phyloP scores from a whole-genome alignment of 768 basidiomycete species.

The Pholiota molesta region DNA sequence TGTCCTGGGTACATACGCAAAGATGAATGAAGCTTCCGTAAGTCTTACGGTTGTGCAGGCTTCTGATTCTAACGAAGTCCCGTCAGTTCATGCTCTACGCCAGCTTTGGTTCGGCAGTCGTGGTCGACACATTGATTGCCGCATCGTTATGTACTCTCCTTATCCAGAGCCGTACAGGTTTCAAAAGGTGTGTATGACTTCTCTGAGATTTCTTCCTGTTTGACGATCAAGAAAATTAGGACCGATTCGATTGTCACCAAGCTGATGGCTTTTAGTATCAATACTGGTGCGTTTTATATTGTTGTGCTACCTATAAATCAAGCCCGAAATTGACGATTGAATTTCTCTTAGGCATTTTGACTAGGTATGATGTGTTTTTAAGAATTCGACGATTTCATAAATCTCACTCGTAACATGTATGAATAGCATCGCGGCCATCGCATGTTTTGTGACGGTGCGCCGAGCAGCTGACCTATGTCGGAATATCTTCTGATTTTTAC shows the following conservation, averaged over 20 bases:
- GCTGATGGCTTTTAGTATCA: slow-evolving; percentile 22
- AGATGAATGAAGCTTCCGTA: slow-evolving; percentile 13
- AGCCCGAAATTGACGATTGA: neutral
- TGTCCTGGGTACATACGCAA: slow-evolving; percentile 8
- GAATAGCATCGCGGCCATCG: slow-evolving; percentile 18
- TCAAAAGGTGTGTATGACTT: slow-evolving; percentile 15
- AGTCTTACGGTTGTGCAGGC: neutral
- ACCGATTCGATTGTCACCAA: slow-evolving; percentile 18
- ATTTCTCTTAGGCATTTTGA: slow-evolving; percentile 14
- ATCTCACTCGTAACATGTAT: neutral
- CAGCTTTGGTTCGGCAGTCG: slow-evolving; percentile 16
- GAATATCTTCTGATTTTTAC: neutral
- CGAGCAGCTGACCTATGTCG: neutral
- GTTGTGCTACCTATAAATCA: neutral
- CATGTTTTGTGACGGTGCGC: slow-evolving; percentile 20
- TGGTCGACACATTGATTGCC: slow-evolving; percentile 19
- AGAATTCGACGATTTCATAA: neutral
- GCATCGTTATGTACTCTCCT: slow-evolving; percentile 19
- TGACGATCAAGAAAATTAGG: slow-evolving; percentile 1
- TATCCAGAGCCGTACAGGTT: slow-evolving; percentile 17
- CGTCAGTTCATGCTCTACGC: slow-evolving; percentile 14
- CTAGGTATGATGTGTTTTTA: slow-evolving; percentile 11
- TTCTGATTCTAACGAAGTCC: neutral
- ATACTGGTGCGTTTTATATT: slow-evolving; percentile 11
- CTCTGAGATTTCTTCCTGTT: neutral